Percentiles rank a stretch among this genome's conserved stretches.
phyloP scores from a whole-genome alignment of 306 rosid species.

The Rubus idaeus region DNA sequence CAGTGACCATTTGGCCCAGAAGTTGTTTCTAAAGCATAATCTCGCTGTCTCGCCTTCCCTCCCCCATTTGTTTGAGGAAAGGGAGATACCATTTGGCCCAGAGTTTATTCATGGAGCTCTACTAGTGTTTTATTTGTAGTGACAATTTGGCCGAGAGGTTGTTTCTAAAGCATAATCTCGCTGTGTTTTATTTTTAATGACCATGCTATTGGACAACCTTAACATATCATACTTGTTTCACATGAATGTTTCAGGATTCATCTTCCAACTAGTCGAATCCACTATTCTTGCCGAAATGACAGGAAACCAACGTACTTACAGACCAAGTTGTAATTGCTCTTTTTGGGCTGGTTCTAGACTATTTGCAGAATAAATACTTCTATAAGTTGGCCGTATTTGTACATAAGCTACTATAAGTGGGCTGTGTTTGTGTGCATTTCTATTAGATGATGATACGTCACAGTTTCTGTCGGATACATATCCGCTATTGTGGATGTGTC shows the following conservation, averaged over 20 bases:
- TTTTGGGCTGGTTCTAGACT: not conserved
- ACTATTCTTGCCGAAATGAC: not conserved
- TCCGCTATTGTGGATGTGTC: not conserved
- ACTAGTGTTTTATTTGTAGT: not conserved
- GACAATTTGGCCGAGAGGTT: not conserved
- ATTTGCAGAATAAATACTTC: not conserved
- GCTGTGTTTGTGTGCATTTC: not conserved
- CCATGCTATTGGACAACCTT: not conserved
- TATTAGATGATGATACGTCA: not conserved
- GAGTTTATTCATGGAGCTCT: not conserved
- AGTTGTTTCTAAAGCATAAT: no score
- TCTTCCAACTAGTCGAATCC: not conserved
- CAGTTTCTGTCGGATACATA: not conserved
- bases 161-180: not conserved
- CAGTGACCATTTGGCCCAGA: not conserved
- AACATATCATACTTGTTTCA: not conserved
- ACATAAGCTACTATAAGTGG: not conserved
- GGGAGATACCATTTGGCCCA: not conserved
- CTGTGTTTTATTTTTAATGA: not conserved
- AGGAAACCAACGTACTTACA: not conserved
- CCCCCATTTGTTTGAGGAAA: no score
- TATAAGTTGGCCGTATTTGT: not conserved
- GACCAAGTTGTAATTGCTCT: not conserved
- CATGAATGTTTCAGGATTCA: not conserved
- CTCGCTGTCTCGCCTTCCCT: no score